These are phyloP conservation scores for Senecio squalidus DNA, from an alignment of 140 eudicot species.

Conservation along the genomic window DNA sequence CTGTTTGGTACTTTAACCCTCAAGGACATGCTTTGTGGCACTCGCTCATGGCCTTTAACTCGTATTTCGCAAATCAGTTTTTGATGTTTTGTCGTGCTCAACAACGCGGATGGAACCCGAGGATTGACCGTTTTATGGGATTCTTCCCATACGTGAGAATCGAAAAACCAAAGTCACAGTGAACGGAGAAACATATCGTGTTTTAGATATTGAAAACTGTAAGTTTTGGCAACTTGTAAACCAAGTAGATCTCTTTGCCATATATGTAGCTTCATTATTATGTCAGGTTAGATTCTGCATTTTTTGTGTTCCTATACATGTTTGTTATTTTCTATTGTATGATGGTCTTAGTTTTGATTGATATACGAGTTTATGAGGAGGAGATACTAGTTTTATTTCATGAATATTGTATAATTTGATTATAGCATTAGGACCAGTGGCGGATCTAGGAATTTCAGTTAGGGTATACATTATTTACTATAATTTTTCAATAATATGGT, in stretches of 20 bases:
- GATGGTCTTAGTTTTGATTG: background rate
- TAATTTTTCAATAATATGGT: background rate
- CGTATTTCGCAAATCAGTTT: conserved; percentile 64
- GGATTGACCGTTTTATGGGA: conserved; percentile 48
- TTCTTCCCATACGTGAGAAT: conserved; percentile 76
- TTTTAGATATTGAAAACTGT: background rate
- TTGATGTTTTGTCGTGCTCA: conserved; percentile 83
- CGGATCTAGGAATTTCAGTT: too few species aligned
- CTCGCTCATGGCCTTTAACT: conserved; percentile 62
- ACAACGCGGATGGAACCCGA: conserved; percentile 79
- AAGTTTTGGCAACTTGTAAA: background rate
- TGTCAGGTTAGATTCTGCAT: background rate
- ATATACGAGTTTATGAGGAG: background rate
- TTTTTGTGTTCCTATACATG: too few species aligned
- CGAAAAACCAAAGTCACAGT: conserved; percentile 60
- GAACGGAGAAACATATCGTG: background rate
- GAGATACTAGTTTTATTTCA: background rate
- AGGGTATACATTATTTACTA: background rate
- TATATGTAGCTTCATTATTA: background rate
- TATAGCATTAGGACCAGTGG: background rate
- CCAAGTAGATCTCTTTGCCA: background rate
- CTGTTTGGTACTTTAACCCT: conserved; percentile 62
- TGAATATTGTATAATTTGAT: background rate
- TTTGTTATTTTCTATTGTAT: background rate
- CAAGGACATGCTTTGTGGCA: conserved; percentile 91